Conservation (phyloP, 2,329 filamentous ascomycete genomes). For the Rutstroemia sp. region DNA sequence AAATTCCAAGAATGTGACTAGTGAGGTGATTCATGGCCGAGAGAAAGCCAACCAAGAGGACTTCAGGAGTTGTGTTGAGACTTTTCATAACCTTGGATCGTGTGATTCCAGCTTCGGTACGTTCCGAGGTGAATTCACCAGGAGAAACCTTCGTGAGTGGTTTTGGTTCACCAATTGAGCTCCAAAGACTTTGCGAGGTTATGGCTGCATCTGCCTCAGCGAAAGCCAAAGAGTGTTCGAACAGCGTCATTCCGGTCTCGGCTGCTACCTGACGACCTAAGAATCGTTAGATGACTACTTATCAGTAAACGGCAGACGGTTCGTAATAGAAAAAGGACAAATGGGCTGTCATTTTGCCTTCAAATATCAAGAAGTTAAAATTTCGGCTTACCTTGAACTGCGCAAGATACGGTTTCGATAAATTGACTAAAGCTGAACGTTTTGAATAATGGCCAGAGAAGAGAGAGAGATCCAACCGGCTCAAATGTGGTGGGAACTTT, state of each 20-base stretch:
- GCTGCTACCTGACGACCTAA: conserved; percentile 57
- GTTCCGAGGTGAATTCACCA: conserved; percentile 20
- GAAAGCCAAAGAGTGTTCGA: conserved; percentile 93
- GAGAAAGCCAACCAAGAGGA: conserved; percentile 79
- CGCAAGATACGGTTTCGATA: conserved; percentile 79
- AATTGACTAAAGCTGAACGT: conserved; percentile 72
- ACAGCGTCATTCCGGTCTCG: conserved; percentile 92
- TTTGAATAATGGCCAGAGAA: conserved; percentile 68
- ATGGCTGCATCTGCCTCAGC: conserved; percentile 90
- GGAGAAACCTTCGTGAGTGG: conserved; percentile 14
- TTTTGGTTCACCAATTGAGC: conserved; percentile 37
- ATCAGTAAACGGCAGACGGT: background rate
- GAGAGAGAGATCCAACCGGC: conserved; percentile 63
- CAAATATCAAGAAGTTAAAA: background rate
- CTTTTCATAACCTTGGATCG: conserved; percentile 64
- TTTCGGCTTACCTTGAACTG: conserved; percentile 59
- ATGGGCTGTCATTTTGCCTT: background rate
- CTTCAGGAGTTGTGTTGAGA: conserved; percentile 84
- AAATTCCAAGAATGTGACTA: conserved; percentile 74
- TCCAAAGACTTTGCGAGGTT: conserved; percentile 69
- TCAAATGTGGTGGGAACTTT: conserved; percentile 12
- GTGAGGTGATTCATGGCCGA: conserved; percentile 83
- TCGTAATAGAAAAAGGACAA: background rate
- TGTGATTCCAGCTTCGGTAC: conserved; percentile 43
- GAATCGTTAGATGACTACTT: conserved; percentile 3